phyloP scores from a whole-genome alignment of 1,284 basidiomycete genomes.

The Tilletia walkeri region DNA sequence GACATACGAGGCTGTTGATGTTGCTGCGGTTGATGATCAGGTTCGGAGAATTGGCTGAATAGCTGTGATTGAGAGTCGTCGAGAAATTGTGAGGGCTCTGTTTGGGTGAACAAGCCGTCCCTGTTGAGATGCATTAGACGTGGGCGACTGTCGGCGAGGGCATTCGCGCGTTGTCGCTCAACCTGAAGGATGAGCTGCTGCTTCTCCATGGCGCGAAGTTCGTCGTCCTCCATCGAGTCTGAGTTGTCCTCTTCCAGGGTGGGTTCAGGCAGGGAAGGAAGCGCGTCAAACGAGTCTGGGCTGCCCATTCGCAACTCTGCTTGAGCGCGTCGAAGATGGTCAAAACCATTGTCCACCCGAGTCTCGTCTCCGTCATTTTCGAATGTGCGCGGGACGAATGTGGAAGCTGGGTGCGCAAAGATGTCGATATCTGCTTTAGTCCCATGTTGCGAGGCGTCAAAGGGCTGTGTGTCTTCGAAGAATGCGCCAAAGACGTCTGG shows the following conservation, averaged over 20 bases:
- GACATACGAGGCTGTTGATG: no score
- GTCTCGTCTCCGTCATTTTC: neutral
- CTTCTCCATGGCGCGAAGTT: constrained; percentile 9
- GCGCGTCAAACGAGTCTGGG: neutral
- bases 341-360: neutral
- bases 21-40: neutral
- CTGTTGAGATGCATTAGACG: neutral
- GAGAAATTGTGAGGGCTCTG: constrained; percentile 6
- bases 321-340: neutral
- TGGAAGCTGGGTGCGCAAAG: neutral
- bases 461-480: constrained; percentile 14
- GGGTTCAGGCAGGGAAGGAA: neutral
- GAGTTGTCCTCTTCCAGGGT: neutral
- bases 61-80: constrained; percentile 5
- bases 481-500: constrained; percentile 7
- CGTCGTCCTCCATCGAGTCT: neutral
- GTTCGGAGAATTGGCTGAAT: neutral
- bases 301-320: neutral
- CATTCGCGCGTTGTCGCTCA: constrained; percentile 14
- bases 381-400: neutral
- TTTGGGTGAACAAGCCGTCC: constrained; percentile 16
- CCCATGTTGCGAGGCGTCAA: constrained; percentile 3
- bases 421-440: constrained; percentile 10
- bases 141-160: neutral
- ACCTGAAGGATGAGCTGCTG: constrained; percentile 16